Base-by-base conservation (phyloP, 306 rosid species). In the Ormosia emarginata region DNA sequence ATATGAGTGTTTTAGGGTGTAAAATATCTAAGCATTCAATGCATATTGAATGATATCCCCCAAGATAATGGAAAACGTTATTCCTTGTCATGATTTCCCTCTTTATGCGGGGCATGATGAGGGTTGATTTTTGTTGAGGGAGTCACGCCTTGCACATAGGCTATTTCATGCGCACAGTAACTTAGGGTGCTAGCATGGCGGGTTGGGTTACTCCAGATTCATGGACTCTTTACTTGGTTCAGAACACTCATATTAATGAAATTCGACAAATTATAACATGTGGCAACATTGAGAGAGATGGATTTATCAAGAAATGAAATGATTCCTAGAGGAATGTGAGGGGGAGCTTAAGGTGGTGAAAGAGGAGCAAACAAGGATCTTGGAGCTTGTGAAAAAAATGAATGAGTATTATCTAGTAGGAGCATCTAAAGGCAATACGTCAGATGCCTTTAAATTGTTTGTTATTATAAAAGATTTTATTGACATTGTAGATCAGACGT, bases 331-430 rank as follows among this genome's bases (percentile, higher is more conserved):
- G 82, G 82, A 85, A 46, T 90, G 93, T 58, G 96, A 92, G 70
- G 92, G 83, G 53, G 99, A 93, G 82, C 85, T 95, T 7, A 81
- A 80, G 78, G 84, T 79, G 72, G 92, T 87, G 82, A 82, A 87
- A 44, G 91, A 87, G 77, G 97, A 93, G 66, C 89, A 90, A 14
- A 78, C 65, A 39, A 88, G 88, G 81, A 86, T 90, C 3, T 53
- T 92, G 90, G 92, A 87, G 77, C 57, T 90, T 66, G 97, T 95
- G 90, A 84, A 81, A 63, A 90, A 80, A 82, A 90, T 94, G 1
- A 93, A 87, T 0, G 90, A 88, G 67, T 95, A 88, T 75, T 93
- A 88, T 74, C 91, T 87, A 46, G 90, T 90, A 50, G 94, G 91
- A 44, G 88, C 77, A 59, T 59, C 67, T 13, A 88, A 80, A 80